Base-by-base conservation (phyloP, 2,329 filamentous ascomycete genomes). In the Fusarium dimerum region DNA sequence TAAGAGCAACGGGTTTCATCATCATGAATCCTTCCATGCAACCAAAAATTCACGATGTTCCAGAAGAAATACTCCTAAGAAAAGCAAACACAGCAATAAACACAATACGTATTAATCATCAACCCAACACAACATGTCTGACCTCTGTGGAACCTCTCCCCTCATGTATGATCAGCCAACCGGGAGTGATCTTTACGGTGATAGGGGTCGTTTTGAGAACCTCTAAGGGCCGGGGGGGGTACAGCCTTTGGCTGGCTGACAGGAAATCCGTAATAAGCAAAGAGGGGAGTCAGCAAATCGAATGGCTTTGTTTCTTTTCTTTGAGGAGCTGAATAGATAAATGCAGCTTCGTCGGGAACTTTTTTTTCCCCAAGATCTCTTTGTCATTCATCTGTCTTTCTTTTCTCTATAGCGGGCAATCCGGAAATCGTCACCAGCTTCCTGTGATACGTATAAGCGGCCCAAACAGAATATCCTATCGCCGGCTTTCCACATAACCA, bases 131-230 rank as follows among this genome's bases (percentile, higher is more conserved):
- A 26, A 7, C 20, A 26, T 26, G 20, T 26, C 32, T 36, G 32
- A 36, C 32, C 13, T 15, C 9, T 15, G 32, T 36, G 32, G 32
- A 36, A 15, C 32, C 32, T 26, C 32, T n/a, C 32, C 13, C 32
- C 32, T 36, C 32, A 36, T 36, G 20, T 26, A 26, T 7, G 20
- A 26, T 36, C 9, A 15, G 4, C 13, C 13, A 36, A 36, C 13
- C 32, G 32, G 32, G 32, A 6, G 4, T 36, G 10, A 36, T 36
- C 20, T 26, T 26, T 26, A 7, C 20, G 5, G 7, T 26, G 20
- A 26, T 26, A 26, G 20, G 45, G 50, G 54, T 45, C 48, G 39
- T 58, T 48, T 60, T 58, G 57, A 60, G 57, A 60, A 58, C 57
- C 57, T 53, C 43, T 60, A 40, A 46, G 54, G 51, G 29, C 52